Evolutionary conservation across 1,284 basidiomycete species (phyloP).

Genomic region (Cutaneotrichosporon sp.): DNA sequence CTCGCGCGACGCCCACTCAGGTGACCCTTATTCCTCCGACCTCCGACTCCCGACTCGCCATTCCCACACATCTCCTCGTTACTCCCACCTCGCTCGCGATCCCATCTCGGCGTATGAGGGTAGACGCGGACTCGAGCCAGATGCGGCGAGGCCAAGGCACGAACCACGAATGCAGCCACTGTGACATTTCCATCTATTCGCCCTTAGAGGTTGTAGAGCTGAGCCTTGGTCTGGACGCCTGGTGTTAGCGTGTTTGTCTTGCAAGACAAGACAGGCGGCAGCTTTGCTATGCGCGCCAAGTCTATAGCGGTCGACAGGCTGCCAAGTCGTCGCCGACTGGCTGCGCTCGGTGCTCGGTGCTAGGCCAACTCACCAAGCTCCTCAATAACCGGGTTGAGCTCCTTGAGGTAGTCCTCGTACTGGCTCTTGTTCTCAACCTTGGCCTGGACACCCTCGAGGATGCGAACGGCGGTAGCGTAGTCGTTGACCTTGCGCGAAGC

Average conservation of each 20-base stretch:
- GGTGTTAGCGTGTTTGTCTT: not conserved
- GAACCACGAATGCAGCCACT: conserved; percentile 10
- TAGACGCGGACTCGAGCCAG: too few species aligned
- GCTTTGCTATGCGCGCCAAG: too few species aligned
- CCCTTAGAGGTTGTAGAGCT: conserved; percentile 48
- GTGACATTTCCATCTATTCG: conserved; percentile 23
- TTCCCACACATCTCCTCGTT: too few species aligned
- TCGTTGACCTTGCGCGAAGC: conserved; percentile 92
- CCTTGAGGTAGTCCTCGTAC: conserved; percentile 84
- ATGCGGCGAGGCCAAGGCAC: too few species aligned
- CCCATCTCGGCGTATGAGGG: too few species aligned
- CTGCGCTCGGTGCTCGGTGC: too few species aligned
- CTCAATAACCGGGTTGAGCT: conserved; percentile 77
- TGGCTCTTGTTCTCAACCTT: conserved; percentile 95
- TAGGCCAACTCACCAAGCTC: conserved; percentile 72
- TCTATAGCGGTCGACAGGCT: too few species aligned
- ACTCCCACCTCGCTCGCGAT: too few species aligned
- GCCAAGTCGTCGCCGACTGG: too few species aligned
- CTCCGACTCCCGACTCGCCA: too few species aligned
- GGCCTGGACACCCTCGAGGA: conserved; percentile 88
- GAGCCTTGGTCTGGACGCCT: conserved; percentile 52
- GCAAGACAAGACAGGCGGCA: conserved; percentile 6
- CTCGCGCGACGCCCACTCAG: too few species aligned
- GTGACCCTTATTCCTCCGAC: too few species aligned
- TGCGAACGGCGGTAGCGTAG: conserved; percentile 91